Evolutionary conservation across 2,329 filamentous ascomycete species (phyloP).

Genomic region (Phialophora verrucosa): DNA sequence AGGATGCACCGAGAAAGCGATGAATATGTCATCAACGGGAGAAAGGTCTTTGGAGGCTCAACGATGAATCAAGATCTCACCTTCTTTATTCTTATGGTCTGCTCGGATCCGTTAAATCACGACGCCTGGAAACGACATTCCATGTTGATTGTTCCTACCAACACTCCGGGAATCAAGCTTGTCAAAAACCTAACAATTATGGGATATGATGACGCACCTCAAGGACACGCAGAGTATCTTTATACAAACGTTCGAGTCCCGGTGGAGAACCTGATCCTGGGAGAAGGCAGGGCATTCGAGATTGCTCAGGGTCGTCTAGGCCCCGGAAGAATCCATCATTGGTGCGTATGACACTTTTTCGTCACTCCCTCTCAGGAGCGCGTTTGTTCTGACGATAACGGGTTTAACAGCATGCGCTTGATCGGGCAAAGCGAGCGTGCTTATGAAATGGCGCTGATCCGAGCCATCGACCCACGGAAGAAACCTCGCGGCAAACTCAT

Average conservation of each 20-base stretch:
- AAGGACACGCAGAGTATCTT: slow-evolving; percentile 82
- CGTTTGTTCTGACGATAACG: too few relatives aligned
- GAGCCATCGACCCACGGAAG: slow-evolving; percentile 82
- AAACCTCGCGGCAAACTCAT: slow-evolving; percentile 83
- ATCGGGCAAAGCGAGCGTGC: slow-evolving; percentile 83
- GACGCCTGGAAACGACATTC: slow-evolving; percentile 82
- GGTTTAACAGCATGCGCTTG: slow-evolving; percentile 73
- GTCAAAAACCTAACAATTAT: slow-evolving; percentile 84
- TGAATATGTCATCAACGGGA: slow-evolving; percentile 79
- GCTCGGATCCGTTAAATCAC: slow-evolving; percentile 73
- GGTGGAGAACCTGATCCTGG: slow-evolving; percentile 70
- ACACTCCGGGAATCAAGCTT: slow-evolving; percentile 78
- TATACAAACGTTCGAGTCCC: slow-evolving; percentile 84
- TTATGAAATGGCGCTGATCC: slow-evolving; percentile 84
- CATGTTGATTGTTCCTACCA: slow-evolving; percentile 77
- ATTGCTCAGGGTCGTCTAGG: slow-evolving; percentile 90
- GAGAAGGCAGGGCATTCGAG: slow-evolving; percentile 84
- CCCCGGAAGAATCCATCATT: slow-evolving; percentile 87
- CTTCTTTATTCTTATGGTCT: slow-evolving; percentile 88
- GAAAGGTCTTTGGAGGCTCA: slow-evolving; percentile 42
- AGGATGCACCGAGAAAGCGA: slow-evolving; percentile 73
- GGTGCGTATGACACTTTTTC: too few relatives aligned
- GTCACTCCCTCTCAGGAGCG: too few relatives aligned
- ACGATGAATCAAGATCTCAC: slow-evolving; percentile 48
- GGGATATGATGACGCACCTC: slow-evolving; percentile 81